Percentiles rank a stretch among this genome's conserved stretches.
These are phyloP conservation scores for Podospora anserina DNA, from an alignment of 495 filamentous ascomycete genomes.

Conservation along the genomic window DNA sequence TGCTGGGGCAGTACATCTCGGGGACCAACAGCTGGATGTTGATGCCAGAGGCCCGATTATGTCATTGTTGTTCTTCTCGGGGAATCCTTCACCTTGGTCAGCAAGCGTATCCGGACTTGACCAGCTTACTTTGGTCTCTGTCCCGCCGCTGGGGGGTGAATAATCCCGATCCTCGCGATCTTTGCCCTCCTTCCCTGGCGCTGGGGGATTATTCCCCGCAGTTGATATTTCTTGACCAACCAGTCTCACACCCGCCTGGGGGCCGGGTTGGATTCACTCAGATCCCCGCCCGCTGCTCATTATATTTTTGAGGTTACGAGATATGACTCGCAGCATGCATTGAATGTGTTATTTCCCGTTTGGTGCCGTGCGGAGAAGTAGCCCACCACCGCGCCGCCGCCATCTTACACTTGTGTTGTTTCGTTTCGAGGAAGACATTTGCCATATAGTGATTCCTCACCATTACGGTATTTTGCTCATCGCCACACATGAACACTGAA, in stretches of 20 bases:
- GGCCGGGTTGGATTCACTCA: background rate
- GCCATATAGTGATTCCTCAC: background rate
- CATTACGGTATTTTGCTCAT: background rate
- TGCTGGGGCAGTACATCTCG: background rate
- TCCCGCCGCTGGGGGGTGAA: background rate
- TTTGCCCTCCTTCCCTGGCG: background rate
- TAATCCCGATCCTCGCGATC: background rate
- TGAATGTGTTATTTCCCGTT: background rate
- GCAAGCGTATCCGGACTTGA: background rate
- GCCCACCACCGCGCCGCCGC: no score
- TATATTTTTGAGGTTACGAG: background rate
- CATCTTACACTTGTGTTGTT: background rate
- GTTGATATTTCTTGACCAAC: background rate
- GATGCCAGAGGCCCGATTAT: background rate
- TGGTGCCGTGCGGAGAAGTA: background rate
- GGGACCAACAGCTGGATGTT: background rate
- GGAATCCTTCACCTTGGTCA: background rate
- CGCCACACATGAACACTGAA: background rate
- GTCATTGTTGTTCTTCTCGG: background rate
- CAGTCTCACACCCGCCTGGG: background rate
- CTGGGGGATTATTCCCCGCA: background rate
- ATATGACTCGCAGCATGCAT: background rate
- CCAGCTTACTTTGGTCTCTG: background rate
- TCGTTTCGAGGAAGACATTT: background rate
- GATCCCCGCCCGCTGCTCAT: background rate